Evolutionary conservation across 352 stramenopile species (phyloP).

Genomic region (Plasmopara halstedii): DNA sequence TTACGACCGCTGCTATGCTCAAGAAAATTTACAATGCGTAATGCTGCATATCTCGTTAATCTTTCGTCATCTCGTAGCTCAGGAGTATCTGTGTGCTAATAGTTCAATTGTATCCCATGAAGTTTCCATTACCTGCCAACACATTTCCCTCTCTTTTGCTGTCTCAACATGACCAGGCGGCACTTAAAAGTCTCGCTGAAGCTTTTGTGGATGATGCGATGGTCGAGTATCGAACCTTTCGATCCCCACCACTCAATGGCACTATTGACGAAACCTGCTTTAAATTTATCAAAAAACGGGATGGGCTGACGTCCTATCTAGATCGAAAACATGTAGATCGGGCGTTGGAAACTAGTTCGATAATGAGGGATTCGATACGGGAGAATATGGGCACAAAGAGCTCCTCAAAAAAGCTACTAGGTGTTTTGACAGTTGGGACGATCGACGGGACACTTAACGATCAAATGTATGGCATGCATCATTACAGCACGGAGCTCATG

Average conservation of each 20-base stretch:
- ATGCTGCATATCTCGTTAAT: too few relatives aligned
- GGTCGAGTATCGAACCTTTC: constrained; percentile 36
- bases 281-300: constrained; percentile 42
- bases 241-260: constrained; percentile 15
- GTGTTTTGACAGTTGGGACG: constrained; percentile 25
- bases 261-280: constrained; percentile 39
- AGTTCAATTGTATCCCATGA: too few relatives aligned
- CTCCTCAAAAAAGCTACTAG: constrained; percentile 26
- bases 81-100: too few relatives aligned
- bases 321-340: constrained; percentile 6
- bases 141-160: constrained; percentile 41
- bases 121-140: constrained; percentile 26
- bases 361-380: constrained; percentile 2
- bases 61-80: too few relatives aligned
- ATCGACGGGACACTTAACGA: constrained; percentile 31
- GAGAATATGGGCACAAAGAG: constrained; percentile 24
- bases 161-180: constrained; percentile 27
- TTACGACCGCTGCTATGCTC: too few relatives aligned
- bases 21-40: too few relatives aligned
- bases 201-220: constrained; percentile 38
- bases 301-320: constrained; percentile 17
- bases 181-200: constrained; percentile 25
- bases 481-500: constrained; percentile 22
- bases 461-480: constrained; percentile 31
- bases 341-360: constrained; percentile 7